Base-by-base conservation (phyloP, 768 basidiomycete genomes). In the Crassisporium funariophilum region DNA sequence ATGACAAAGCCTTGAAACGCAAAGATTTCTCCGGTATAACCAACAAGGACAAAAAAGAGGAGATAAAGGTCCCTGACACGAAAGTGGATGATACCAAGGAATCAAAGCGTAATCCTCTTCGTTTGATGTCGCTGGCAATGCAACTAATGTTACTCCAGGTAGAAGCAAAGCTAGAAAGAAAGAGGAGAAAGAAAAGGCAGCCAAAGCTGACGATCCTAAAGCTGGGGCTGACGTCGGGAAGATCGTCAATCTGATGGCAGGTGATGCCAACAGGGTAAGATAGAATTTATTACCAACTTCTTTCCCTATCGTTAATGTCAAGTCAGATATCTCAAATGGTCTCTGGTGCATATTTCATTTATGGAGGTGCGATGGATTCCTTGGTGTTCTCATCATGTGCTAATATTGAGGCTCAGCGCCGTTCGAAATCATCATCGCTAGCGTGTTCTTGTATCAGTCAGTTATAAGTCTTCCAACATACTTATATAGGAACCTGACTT, bases 221-320 rank as follows among this genome's bases (percentile, higher is more conserved):
- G 78, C 85, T 0, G 88, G 90, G 12, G 93, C 93, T 6, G 88
- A 92, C 61, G 75, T 88, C 10, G 93, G 93, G 10, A 93, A 94
- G 63, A 90, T 95, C 42, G 89, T 94, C 44, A 91, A 91, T 54
- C 67, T 94, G 25, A 95, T 95, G 91, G 83, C 88, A 11, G 82
- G 80, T 5, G 89, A 91, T 60, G 82, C 84, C 2, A 86, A 83
- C 57, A 68, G 75, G 38, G 75, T 79, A 37, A 29, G 67, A 60
- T 12, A 21, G 12, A 23, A 4, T 35, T 16, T n/a, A 20, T 34
- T 41, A 33, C 29, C 29, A 19, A n/a, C 19, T 19, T 15, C 6
- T 25, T 13, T 11, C 25, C 39, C n/a, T 1, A 29, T 33, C 17
- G 5, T 38, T 35, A 35, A 6, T 22, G 13, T 46, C 15, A n/a